Evolutionary conservation across 2,329 filamentous ascomycete species (phyloP).

Genomic region (Leptosphaerulina australis): DNA sequence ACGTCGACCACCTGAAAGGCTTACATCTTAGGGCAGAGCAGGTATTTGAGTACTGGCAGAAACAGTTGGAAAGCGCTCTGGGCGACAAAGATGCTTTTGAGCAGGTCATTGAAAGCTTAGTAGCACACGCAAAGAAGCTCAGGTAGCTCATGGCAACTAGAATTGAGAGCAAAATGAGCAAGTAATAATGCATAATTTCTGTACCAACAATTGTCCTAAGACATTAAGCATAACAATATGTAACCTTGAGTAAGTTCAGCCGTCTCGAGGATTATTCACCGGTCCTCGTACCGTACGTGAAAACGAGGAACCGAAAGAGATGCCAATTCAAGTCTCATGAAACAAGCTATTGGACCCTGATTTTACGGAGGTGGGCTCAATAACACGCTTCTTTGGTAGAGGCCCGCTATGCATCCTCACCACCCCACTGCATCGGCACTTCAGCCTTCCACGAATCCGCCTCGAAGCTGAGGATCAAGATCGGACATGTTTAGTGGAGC

Average conservation of each 20-base stretch:
- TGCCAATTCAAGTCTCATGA: slow-evolving; percentile 5
- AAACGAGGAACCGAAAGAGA: slow-evolving; percentile 3
- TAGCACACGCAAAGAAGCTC: slow-evolving; percentile 86
- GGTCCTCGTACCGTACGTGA: slow-evolving; percentile 8
- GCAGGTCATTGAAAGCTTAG: slow-evolving; percentile 94
- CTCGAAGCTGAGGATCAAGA: background rate
- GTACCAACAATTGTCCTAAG: background rate
- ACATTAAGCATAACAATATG: background rate
- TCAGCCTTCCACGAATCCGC: background rate
- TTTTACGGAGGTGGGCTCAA: background rate
- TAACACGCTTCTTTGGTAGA: slow-evolving; percentile 8
- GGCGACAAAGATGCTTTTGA: slow-evolving; percentile 94
- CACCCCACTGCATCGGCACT: slow-evolving; percentile 9
- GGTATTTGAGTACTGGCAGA: slow-evolving; percentile 86
- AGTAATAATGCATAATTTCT: slow-evolving; percentile 14
- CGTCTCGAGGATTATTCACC: slow-evolving; percentile 6
- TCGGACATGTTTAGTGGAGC: background rate
- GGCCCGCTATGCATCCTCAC: slow-evolving; percentile 6
- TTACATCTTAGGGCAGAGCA: slow-evolving; percentile 75
- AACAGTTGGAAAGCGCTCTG: slow-evolving; percentile 81
- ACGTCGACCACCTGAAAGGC: slow-evolving; percentile 71
- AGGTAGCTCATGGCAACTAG: slow-evolving; percentile 59
- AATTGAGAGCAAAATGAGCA: slow-evolving; percentile 44
- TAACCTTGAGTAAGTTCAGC: background rate
- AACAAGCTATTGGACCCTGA: slow-evolving; percentile 20